Evolutionary conservation across 371 early-diverging fungal species (phyloP), one percentile per base, ranked within the genome.

Genomic region (Actinomortierella wolfii): DNA sequence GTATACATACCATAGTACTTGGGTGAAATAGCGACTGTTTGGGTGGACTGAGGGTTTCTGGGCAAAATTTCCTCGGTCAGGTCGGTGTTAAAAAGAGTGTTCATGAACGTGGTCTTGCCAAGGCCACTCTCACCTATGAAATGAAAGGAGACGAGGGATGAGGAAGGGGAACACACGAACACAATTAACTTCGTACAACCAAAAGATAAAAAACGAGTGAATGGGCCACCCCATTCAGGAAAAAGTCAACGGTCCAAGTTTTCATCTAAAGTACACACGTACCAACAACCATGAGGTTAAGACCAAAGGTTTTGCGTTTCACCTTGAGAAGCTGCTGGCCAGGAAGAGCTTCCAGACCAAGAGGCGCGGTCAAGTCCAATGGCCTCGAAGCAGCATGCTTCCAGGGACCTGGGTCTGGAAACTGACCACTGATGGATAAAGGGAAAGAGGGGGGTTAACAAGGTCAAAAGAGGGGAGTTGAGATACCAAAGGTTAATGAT

Each of bases 21-120:
- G n/a, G 94, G 91, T 42, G 78, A 78, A 60, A 94, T 88, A 47
- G 70, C 69, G 15, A 94, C 86, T 0, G 92, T 89, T 70, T 89
- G 78, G 11, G 82, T 79, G 25, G 78, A 66, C 57, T 86, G 81
- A 3, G 81, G 77, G 52, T 69, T 74, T 53, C 75, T 86, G 47
- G 86, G 85, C 9, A 77, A 51, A n/a, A 86, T 85, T 29, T 85
- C 83, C 59, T 86, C 89, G 53, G 84, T 85, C 20, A 91, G 78
- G 56, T 86, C 85, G 8, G 90, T 79, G 59, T 83, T 79, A 67
- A 91, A 97, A 9, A 98, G 79, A 7, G 95, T 93, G 78, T 95
- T 95, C 77, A 98, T 83, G 61, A 98, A 93, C 5, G 98, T 97
- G 15, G 94, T 87, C 79, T 97, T 94, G 48, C 98, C 98, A 43